Evolutionary conservation across 768 basidiomycete species (phyloP), one percentile per base, ranked within the genome.

Genomic region (Austroboletus eburneus): DNA sequence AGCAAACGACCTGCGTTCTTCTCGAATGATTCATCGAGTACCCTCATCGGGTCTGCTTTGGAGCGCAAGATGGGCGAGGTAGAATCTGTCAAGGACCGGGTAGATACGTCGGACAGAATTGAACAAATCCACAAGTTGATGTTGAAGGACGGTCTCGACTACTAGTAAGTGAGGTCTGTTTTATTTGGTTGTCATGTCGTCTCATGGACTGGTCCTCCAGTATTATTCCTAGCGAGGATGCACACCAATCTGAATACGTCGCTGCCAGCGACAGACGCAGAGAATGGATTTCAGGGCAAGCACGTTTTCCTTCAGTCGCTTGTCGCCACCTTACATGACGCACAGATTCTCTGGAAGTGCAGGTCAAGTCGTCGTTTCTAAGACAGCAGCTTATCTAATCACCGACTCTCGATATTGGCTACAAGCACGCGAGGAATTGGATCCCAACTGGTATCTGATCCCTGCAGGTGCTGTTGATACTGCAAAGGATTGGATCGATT

Each of bases 331-430:
- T 67, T 23, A 65, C n/a, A 27, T 9, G 27, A 23, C n/a, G 17
- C 45, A 30, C 45, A 83, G 81, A 30, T 85, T 85, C 53, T 69
- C 77, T 17, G 83, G 83, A 27, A 78, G 80, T 27, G 79, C 81
- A 20, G 90, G 89, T 14, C 72, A 80, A 49, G 89, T 85, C 10
- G 75, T 92, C 37, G 65, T 91, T 23, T 82, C 86, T 4, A 71
- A 71, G 59, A 73, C 72, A 6, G 68, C 75, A 8, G 90, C 90
- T 8, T 90, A 88, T 57, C 71, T 91, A 36, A 69, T 91, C 52
- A 81, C 81, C 17, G 89, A 92, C 62, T 84, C 90, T 9, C 78
- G 88, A 13, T 92, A 92, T 59, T 92, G 87, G 86, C 55, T 81
- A 1, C 90, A 91, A 67, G 87, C 90, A 16, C 71, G 73, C 8